Base-by-base conservation (phyloP, 768 basidiomycete species). In the Trametes punicea region DNA sequence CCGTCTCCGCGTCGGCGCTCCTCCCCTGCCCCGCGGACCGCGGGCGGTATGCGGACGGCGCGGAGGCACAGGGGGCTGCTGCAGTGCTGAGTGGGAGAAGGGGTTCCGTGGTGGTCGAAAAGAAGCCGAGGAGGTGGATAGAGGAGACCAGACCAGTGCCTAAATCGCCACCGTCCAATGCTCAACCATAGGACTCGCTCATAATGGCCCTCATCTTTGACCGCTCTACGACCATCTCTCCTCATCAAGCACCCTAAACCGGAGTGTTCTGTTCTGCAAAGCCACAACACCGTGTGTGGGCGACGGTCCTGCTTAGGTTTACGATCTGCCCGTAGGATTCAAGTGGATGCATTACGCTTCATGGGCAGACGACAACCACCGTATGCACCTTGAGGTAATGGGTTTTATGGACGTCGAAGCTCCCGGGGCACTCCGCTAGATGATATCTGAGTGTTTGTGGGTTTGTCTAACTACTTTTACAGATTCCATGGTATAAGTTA, bases 21-120 rank as follows among this genome's bases (percentile, higher is more conserved):
- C 74, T 93, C 29, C 90, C 90, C 49, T 93, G 91, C 64, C 90
- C 90, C 7, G 88, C 82, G n/a, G 73, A 77, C 39, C 73, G 80
- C 57, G 79, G 81, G 62, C 81, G 85, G 25, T 84, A 80, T 61
- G 76, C 83, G 40, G 89, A 90, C 38, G 54, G 64, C 63, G 52
- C 67, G 48, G 87, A 90, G 20, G 58, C 64, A 61, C 49, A 67
- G 51, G 49, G 45, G 6, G 34, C 34, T n/a, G 34, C 34, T 16
- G 42, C 26, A 15, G 56, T 65, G 64, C 60, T 18, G 42, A 62
- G 42, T 62, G 62, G 57, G 53, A 65, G 39, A 67, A 64, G 50
- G 63, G 70, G 57, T 47, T 50, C 57, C 21, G 57, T 65, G 30
- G 74, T 76, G 30, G 78, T 84, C 25, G 80, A 85, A 62, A 89